phyloP scores from a whole-genome alignment of 1,139 yeast species.

The Meyerozyma carpophila region DNA sequence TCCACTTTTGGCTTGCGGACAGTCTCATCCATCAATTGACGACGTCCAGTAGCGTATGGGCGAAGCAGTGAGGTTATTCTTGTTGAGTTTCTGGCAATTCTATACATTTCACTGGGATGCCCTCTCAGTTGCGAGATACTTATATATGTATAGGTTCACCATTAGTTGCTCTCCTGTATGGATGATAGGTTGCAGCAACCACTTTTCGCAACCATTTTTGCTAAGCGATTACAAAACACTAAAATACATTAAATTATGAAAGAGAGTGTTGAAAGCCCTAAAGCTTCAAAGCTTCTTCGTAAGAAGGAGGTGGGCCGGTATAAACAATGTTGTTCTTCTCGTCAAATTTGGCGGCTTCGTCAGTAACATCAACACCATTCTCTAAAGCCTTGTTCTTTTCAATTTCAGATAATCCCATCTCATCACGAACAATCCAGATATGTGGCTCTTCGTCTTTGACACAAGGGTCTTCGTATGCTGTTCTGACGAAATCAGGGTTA shows the following conservation, averaged over 20 bases:
- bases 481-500: conserved; percentile 33
- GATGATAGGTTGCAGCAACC: not conserved
- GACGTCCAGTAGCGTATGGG: not conserved
- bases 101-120: not conserved
- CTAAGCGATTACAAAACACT: conserved; percentile 1
- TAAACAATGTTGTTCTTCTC: conserved; percentile 50
- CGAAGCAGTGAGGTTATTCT: not conserved
- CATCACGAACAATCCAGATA: conserved; percentile 67
- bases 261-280: conserved; percentile 9
- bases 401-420: conserved; percentile 60
- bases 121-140: not conserved
- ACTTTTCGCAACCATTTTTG: not conserved
- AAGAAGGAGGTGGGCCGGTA: conserved; percentile 61
- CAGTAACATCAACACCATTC: conserved; percentile 51
- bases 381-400: conserved; percentile 56
- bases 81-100: not conserved
- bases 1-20: conserved; percentile 6
- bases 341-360: conserved; percentile 51
- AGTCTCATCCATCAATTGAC: conserved; percentile 6
- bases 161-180: conserved; percentile 1
- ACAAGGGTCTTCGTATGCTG: conserved; percentile 65
- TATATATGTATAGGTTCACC: not conserved
- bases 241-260: not conserved
- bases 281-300: conserved; percentile 39
- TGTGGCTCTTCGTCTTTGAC: conserved; percentile 58